Evolutionary conservation across 2,329 filamentous ascomycete genomes (phyloP).

Genomic region (Ilyonectria robusta): DNA sequence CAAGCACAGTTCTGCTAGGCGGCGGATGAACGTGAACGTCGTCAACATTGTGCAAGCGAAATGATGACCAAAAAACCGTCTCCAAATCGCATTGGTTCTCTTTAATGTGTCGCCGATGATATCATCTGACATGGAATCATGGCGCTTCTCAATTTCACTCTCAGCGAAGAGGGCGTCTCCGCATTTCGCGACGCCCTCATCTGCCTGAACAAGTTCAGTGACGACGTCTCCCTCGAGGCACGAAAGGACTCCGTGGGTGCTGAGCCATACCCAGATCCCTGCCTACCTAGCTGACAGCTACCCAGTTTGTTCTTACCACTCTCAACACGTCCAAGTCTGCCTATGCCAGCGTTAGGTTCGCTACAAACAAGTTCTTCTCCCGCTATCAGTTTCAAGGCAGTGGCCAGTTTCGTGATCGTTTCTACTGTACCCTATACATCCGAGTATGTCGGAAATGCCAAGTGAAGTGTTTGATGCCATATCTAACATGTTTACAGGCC

Average conservation of each 20-base stretch:
- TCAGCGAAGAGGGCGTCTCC: constrained; percentile 80
- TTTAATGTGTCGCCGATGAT: neutral
- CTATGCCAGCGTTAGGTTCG: constrained; percentile 80
- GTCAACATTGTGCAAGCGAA: neutral
- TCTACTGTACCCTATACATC: constrained; percentile 83
- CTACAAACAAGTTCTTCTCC: constrained; percentile 78
- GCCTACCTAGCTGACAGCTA: constrained; percentile 7
- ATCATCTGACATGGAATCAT: constrained; percentile 47
- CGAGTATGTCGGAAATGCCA: constrained; percentile 62
- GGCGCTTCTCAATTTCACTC: constrained; percentile 78
- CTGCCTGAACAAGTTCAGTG: constrained; percentile 85
- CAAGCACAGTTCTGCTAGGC: no score
- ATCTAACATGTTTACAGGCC: constrained; percentile 59
- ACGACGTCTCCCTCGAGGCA: constrained; percentile 83
- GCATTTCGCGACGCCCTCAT: constrained; percentile 80
- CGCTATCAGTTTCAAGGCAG: constrained; percentile 76
- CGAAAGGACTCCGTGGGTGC: constrained; percentile 73
- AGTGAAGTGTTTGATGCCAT: neutral
- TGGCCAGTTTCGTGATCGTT: constrained; percentile 68
- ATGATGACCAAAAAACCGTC: constrained; percentile 6
- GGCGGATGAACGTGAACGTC: neutral
- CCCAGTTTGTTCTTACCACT: constrained; percentile 79
- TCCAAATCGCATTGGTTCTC: neutral
- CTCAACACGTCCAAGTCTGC: constrained; percentile 86
- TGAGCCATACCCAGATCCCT: neutral